Conservation (phyloP, 768 basidiomycete species). For the Mycena maculata region DNA sequence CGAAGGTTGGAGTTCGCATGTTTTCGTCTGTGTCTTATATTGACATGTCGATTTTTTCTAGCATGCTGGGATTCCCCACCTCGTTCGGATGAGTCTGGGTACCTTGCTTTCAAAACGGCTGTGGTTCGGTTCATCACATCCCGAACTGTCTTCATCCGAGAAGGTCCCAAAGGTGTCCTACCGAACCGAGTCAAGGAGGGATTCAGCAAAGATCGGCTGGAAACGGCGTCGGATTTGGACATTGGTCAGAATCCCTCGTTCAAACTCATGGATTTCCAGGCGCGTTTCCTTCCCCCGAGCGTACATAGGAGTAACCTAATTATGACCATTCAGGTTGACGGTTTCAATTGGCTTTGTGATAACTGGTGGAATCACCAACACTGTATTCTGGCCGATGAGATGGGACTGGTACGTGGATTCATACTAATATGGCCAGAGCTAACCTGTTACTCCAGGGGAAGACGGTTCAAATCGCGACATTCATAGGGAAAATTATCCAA, state of each 20-base stretch:
- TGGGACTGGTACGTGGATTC: slow-evolving; percentile 78
- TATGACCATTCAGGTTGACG: slow-evolving; percentile 66
- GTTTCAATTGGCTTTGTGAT: slow-evolving; percentile 85
- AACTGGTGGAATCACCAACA: slow-evolving; percentile 91
- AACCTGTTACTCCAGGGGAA: slow-evolving; percentile 67
- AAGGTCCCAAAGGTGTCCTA: slow-evolving; percentile 55
- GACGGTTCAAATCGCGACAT: slow-evolving; percentile 92
- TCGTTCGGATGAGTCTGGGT: slow-evolving; percentile 62
- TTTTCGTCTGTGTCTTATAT: slow-evolving; percentile 5
- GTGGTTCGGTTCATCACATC: slow-evolving; percentile 75
- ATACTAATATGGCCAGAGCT: not conserved
- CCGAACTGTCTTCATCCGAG: slow-evolving; percentile 68
- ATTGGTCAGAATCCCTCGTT: slow-evolving; percentile 74
- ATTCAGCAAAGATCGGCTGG: slow-evolving; percentile 62
- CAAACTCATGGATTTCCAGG: slow-evolving; percentile 91
- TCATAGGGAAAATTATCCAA: slow-evolving; percentile 74
- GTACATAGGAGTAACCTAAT: not conserved
- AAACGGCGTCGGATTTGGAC: slow-evolving; percentile 65
- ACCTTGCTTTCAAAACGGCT: slow-evolving; percentile 74
- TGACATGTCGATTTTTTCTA: slow-evolving; percentile 43
- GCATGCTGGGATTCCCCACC: slow-evolving; percentile 97
- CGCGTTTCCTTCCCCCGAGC: slow-evolving; percentile 44
- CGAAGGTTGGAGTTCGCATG: slow-evolving; percentile 69
- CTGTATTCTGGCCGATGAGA: slow-evolving; percentile 96
- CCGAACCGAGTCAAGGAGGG: slow-evolving; percentile 66